Evolutionary conservation across 2,329 filamentous ascomycete genomes (phyloP).

Genomic region (Phyllosticta paracitricarpa): DNA sequence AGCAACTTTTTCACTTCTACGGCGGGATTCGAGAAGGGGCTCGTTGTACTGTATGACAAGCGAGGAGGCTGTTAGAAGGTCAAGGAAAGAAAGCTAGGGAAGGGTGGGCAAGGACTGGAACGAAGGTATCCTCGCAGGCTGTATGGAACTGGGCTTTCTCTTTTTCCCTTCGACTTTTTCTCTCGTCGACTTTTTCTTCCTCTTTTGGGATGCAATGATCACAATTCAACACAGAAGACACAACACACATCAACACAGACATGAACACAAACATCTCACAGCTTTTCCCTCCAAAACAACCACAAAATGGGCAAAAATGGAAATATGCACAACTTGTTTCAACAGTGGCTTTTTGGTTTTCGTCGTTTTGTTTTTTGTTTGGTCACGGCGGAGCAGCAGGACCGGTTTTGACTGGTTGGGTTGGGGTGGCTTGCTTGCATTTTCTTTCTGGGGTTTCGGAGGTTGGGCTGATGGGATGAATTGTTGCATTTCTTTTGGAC

Average conservation of each 20-base stretch:
- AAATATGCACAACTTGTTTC: background rate
- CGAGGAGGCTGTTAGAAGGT: background rate
- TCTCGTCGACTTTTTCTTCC: background rate
- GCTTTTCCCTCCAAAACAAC: background rate
- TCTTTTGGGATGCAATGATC: background rate
- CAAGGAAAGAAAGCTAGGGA: background rate
- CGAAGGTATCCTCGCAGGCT: background rate
- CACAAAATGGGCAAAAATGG: background rate
- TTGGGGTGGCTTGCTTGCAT: too few species aligned
- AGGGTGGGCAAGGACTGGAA: background rate
- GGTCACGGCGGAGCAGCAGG: too few species aligned
- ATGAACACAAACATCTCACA: background rate
- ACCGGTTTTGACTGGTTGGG: too few species aligned
- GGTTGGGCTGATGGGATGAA: too few species aligned
- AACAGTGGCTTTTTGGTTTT: too few species aligned
- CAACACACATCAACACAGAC: background rate
- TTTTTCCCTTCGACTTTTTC: background rate
- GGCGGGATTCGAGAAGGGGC: background rate
- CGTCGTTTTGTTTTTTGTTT: too few species aligned
- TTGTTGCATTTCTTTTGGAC: too few species aligned
- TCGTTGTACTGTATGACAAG: background rate
- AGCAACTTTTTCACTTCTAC: background rate
- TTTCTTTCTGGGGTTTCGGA: too few species aligned
- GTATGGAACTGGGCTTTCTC: background rate
- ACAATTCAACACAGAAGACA: background rate